A percentile compares a stretch with the other conserved stretches of the same genome.
These are phyloP conservation scores for Colletotrichum liriopes DNA, from an alignment of 2,329 filamentous ascomycete species.

Conservation along the genomic window DNA sequence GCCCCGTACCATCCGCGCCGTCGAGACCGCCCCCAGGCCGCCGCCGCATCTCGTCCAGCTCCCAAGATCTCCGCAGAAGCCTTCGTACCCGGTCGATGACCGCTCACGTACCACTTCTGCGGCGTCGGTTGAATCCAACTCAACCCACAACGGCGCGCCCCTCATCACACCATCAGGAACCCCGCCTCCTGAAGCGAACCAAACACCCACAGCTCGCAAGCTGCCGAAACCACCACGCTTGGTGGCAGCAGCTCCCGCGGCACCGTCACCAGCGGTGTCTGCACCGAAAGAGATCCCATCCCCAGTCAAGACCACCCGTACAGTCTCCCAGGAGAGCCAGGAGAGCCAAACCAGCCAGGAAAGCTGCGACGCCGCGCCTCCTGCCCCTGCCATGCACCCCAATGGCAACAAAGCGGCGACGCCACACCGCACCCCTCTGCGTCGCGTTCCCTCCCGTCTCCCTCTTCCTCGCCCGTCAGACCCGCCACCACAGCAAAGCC, in stretches of 20 bases:
- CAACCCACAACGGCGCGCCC: conserved; percentile 48
- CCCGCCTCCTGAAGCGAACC: conserved; percentile 23
- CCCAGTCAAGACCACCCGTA: conserved; percentile 16
- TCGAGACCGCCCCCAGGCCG: conserved; percentile 48
- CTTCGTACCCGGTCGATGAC: conserved; percentile 39
- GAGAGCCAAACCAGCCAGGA: conserved; percentile 19
- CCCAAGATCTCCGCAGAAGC: conserved; percentile 52
- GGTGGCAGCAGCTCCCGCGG: conserved; percentile 15
- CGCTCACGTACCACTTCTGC: conserved; percentile 36
- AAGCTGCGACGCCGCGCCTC: conserved; percentile 46
- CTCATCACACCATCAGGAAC: conserved; percentile 40
- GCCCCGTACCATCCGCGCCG: conserved; percentile 58
- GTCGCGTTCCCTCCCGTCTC: conserved; percentile 51
- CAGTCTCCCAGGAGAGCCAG: conserved; percentile 37
- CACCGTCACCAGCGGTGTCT: neutral
- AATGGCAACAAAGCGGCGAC: conserved; percentile 34
- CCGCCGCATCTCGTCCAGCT: conserved; percentile 53
- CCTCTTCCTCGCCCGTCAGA: conserved; percentile 56
- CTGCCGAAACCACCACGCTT: conserved; percentile 37
- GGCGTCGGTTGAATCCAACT: conserved; percentile 44
- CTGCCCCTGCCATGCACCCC: conserved; percentile 41
- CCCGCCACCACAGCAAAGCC: conserved; percentile 66
- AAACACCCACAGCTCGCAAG: conserved; percentile 32
- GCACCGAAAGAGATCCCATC: conserved; percentile 10
- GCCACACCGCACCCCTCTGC: conserved; percentile 41